Conservation (phyloP, 1,284 basidiomycete genomes). For the Naganishia sp. region DNA sequence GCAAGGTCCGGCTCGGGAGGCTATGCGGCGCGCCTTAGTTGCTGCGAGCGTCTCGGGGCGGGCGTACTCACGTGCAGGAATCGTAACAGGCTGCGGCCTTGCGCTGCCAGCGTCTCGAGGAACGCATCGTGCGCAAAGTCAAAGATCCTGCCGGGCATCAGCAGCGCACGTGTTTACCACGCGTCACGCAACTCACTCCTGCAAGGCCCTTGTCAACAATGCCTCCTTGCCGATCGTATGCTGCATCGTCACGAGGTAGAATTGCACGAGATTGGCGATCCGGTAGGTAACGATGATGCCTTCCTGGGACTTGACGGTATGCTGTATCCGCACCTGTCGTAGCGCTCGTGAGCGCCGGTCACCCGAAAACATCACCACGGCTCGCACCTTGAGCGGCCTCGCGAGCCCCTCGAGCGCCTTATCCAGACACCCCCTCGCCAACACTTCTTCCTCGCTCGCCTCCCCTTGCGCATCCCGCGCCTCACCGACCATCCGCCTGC, state of each 20-base stretch:
- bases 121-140: conserved; percentile 78
- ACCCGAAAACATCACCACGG: neutral
- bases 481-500: conserved; percentile 71
- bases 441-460: conserved; percentile 67
- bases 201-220: conserved; percentile 70
- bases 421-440: conserved; percentile 81
- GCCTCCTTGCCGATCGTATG: conserved; percentile 84
- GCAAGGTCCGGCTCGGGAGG: conserved; percentile 73
- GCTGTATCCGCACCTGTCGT: conserved; percentile 74
- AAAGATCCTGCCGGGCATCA: conserved; percentile 63
- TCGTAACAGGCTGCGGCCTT: conserved; percentile 72
- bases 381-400: conserved; percentile 73
- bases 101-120: conserved; percentile 78
- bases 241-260: conserved; percentile 89
- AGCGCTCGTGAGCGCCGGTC: neutral
- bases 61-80: conserved; percentile 65
- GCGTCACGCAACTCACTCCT: conserved; percentile 64
- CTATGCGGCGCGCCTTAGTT: no score
- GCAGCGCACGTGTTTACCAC: no score
- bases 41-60: no score
- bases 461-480: conserved; percentile 56
- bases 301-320: conserved; percentile 89
- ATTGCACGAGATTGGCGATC: conserved; percentile 89
- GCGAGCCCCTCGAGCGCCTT: conserved; percentile 79
- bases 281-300: conserved; percentile 88